Evolutionary conservation across 1,284 basidiomycete genomes (phyloP).

Genomic region (Tilletiopsis washingtonensis): DNA sequence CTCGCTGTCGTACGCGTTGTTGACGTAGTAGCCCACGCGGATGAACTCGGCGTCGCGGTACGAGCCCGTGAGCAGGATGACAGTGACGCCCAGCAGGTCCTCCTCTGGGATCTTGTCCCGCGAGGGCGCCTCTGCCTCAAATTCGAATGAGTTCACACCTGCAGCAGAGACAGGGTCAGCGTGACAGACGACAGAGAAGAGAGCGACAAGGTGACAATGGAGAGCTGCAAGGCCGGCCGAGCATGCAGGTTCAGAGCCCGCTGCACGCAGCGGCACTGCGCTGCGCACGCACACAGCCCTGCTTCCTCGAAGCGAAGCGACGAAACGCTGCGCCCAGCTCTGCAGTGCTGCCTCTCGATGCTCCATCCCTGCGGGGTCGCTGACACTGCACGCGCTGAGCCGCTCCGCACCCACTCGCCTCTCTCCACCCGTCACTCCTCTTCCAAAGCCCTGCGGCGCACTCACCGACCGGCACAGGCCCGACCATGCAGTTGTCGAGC

Average conservation of each 20-base stretch:
- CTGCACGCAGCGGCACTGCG: too few species aligned
- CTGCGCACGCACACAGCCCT: too few species aligned
- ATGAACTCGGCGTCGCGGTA: slow-evolving; percentile 93
- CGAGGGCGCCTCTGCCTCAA: slow-evolving; percentile 56
- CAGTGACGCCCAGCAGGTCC: slow-evolving; percentile 81
- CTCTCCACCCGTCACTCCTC: too few species aligned
- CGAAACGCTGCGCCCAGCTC: too few species aligned
- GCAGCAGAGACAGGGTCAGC: not conserved
- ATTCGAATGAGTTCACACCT: slow-evolving; percentile 86
- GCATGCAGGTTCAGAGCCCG: not conserved
- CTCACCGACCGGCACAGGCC: slow-evolving; percentile 66
- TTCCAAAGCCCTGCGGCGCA: too few species aligned
- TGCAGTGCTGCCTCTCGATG: too few species aligned
- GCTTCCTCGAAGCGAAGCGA: too few species aligned
- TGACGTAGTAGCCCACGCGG: slow-evolving; percentile 97
- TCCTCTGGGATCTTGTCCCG: slow-evolving; percentile 67
- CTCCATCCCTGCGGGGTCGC: too few species aligned
- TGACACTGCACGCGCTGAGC: too few species aligned
- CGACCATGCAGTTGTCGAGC: slow-evolving; percentile 67
- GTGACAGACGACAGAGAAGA: not conserved
- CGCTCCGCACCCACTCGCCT: too few species aligned
- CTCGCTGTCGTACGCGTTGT: slow-evolving; percentile 93
- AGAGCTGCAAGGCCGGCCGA: too few species aligned
- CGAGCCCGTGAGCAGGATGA: slow-evolving; percentile 80
- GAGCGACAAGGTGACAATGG: too few species aligned